Evolutionary conservation across 2,329 filamentous ascomycete species (phyloP).

Genomic region (Sphaerostilbella broomeana): DNA sequence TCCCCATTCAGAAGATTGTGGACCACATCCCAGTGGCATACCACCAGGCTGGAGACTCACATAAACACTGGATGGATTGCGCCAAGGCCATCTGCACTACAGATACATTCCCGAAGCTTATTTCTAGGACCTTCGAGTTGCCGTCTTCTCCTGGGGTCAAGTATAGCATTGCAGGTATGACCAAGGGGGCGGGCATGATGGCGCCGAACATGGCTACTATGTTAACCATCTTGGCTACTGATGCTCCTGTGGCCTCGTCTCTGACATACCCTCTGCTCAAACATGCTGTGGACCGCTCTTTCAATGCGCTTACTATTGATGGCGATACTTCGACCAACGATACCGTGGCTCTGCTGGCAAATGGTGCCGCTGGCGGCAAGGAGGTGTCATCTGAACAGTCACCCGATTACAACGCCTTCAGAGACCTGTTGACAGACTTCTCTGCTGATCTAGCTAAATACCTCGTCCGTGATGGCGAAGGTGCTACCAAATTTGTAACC

Average conservation of each 20-base stretch:
- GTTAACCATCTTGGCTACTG: slow-evolving; percentile 84
- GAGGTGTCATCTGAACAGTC: slow-evolving; percentile 49
- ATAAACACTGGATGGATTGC: slow-evolving; percentile 79
- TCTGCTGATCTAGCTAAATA: slow-evolving; percentile 81
- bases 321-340: slow-evolving; percentile 98
- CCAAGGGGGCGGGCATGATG: slow-evolving; percentile 98
- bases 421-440: slow-evolving; percentile 66
- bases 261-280: slow-evolving; percentile 65
- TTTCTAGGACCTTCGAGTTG: slow-evolving; percentile 76
- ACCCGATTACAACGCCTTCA: slow-evolving; percentile 64
- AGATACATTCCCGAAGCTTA: slow-evolving; percentile 94
- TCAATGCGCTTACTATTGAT: slow-evolving; percentile 96
- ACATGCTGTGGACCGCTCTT: slow-evolving; percentile 72
- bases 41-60: slow-evolving; percentile 61
- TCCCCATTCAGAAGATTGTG: slow-evolving; percentile 88
- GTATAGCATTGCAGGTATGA: slow-evolving; percentile 88
- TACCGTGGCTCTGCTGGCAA: slow-evolving; percentile 89
- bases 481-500: slow-evolving; percentile 96
- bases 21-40: slow-evolving; percentile 73
- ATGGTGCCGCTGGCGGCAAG: slow-evolving; percentile 77
- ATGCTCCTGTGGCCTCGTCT: slow-evolving; percentile 67
- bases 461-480: slow-evolving; percentile 92
- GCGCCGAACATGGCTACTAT: slow-evolving; percentile 98
- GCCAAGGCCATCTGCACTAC: slow-evolving; percentile 95
- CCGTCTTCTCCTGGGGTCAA: slow-evolving; percentile 69